Evolutionary conservation across 108 stramenopile genomes (phyloP).

Genomic region (Nitzschia inconspicua): DNA sequence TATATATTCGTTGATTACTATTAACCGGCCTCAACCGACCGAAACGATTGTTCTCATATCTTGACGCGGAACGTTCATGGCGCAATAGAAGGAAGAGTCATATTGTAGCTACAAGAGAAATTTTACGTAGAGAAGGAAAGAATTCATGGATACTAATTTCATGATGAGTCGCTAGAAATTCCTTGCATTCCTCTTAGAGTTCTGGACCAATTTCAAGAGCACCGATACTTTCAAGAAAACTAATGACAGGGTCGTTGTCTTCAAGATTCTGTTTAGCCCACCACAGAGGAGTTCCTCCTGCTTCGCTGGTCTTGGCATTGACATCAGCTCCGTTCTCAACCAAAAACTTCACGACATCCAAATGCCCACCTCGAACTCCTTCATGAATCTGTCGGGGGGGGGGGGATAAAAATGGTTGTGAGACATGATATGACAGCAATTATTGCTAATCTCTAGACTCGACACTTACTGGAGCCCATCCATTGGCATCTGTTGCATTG

Average conservation of each 20-base stretch:
- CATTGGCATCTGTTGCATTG: slow-evolving; percentile 74
- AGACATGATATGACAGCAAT: background rate
- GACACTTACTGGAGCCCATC: slow-evolving; percentile 68
- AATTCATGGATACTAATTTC: no score
- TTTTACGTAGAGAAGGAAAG: no score
- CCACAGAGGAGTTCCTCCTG: slow-evolving; percentile 65
- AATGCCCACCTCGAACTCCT: slow-evolving; percentile 69
- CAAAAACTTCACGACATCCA: slow-evolving; percentile 66
- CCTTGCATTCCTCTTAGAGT: no score
- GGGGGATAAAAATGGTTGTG: background rate
- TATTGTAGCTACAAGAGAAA: no score
- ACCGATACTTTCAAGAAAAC: slow-evolving; percentile 60
- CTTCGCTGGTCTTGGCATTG: slow-evolving; percentile 51
- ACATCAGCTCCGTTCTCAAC: slow-evolving; percentile 71
- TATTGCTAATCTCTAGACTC: background rate
- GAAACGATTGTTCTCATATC: no score
- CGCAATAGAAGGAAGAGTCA: no score
- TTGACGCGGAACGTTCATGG: no score
- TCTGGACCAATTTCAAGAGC: slow-evolving; percentile 76
- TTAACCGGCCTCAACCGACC: no score
- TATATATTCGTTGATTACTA: no score
- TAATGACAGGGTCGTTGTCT: slow-evolving; percentile 65
- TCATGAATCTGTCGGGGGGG: slow-evolving; percentile 48
- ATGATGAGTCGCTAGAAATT: no score
- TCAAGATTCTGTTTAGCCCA: slow-evolving; percentile 56